Evolutionary conservation across 805 yeast genomes (phyloP), one percentile per base, ranked within the genome.

Genomic region (Schwanniomyces vanrijiae): DNA sequence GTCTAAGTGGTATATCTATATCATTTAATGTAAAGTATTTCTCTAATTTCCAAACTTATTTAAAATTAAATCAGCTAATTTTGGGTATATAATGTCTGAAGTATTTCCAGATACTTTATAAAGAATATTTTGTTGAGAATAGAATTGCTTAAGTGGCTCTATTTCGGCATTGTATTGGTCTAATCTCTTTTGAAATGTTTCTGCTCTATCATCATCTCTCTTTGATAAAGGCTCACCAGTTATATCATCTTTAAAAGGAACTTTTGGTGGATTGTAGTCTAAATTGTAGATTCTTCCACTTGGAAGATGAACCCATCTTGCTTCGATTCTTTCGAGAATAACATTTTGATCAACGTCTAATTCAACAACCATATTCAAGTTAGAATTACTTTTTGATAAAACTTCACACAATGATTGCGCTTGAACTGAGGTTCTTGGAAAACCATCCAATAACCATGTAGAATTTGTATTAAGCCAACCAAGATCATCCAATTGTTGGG

Each of bases 281-380:
- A 88, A 62, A 62, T 88, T 92, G 64, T 91, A 91, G 2, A 90
- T 85, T 53, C 97, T 72, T 0, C 97, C 97, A 44, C 96, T 87
- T 0, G 88, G 82, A 11, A 76, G 62, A 65, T 91, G 97, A 35
- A 90, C 86, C 84, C 88, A 90, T 55, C 97, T 69, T 51, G 88
- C 86, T 56, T 86, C 87, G 18, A 92, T 89, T 60, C 98, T 76
- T 29, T 84, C 84, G 21, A 90, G 65, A 22, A 91, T 91, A 5
- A 86, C 88, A n/a, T 75, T 74, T 45, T 86, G 86, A n/a, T 96
- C 96, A 5, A 92, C 97, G 48, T 85, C 83, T 39, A 91, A 68
- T 60, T 90, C 94, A 3, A 92, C 87, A n/a, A 90, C 96, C 50
- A 86, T 61, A 56, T 89, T 90, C 46, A 91, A 61, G 11, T 67